These are phyloP conservation scores for Trametes versicolor DNA, from an alignment of 1,284 basidiomycete species.

Conservation along the genomic window DNA sequence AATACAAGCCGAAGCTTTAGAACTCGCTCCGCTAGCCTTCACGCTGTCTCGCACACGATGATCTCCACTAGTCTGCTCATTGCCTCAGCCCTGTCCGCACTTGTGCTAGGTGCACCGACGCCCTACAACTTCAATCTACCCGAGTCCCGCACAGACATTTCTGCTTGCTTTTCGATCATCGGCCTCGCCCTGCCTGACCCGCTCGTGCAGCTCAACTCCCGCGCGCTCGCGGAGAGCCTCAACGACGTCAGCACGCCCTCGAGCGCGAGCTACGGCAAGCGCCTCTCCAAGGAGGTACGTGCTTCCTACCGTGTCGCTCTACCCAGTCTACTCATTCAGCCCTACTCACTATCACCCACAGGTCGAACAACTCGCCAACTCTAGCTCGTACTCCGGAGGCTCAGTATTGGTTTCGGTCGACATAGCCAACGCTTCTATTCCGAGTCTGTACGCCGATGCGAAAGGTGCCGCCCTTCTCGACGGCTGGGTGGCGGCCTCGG, in stretches of 20 bases:
- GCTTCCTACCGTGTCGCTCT: not conserved
- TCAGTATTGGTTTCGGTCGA: slow-evolving; percentile 50
- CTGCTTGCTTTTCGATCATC: slow-evolving; percentile 42
- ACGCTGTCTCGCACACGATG: slow-evolving; percentile 30
- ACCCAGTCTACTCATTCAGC: not conserved
- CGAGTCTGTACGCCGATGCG: slow-evolving; percentile 47
- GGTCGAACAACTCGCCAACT: slow-evolving; percentile 52
- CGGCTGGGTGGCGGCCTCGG: slow-evolving; percentile 52
- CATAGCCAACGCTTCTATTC: slow-evolving; percentile 1
- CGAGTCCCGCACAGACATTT: slow-evolving; percentile 39
- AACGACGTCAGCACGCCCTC: slow-evolving; percentile 48
- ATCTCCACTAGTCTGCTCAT: slow-evolving; percentile 36
- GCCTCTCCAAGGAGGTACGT: slow-evolving; percentile 47
- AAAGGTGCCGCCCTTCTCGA: slow-evolving; percentile 46
- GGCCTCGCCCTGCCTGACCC: slow-evolving; percentile 41
- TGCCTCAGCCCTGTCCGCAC: slow-evolving; percentile 38
- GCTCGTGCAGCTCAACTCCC: slow-evolving; percentile 45
- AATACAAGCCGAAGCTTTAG: not conserved
- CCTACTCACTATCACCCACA: slow-evolving; percentile 23
- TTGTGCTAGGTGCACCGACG: slow-evolving; percentile 41
- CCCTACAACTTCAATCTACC: slow-evolving; percentile 42
- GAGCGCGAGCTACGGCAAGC: slow-evolving; percentile 45
- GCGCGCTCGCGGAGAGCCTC: slow-evolving; percentile 49
- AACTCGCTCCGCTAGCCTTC: not conserved
- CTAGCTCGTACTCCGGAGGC: slow-evolving; percentile 45